Base-by-base conservation (phyloP, 768 basidiomycete genomes). In the Trametes gibbosa region DNA sequence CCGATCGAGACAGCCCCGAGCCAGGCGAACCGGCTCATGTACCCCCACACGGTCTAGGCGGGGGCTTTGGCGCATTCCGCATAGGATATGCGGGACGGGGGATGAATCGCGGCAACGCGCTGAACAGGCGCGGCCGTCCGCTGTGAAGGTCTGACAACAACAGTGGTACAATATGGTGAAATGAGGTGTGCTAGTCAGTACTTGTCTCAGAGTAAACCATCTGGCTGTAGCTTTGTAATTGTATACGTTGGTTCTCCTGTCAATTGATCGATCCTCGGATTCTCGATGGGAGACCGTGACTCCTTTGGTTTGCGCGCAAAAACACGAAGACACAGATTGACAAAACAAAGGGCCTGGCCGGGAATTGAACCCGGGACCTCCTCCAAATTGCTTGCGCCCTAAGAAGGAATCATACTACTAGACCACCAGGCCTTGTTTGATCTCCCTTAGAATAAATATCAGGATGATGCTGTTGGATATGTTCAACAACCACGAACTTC, bases 341-440 rank as follows among this genome's bases (percentile, higher is more conserved):
- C n/a, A 16, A 55, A 35, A 39, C 2, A n/a, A 3, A 49, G 58
- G 52, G 58, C 52, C 52, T 54, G 79, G 81, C 85, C 82, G 85
- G 85, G 86, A 87, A 87, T 88, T 87, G 86, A 89, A 88, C 87
- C 86, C 85, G 81, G 85, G 85, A 87, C 87, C 87, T 88, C 86
- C 86, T 86, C 85, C 82, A 86, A 56, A 46, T 59, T 39, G 35
- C 39, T 58, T 53, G 17, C 56, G 58, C 81, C 80, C 81, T 78
- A 82, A 82, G 79, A 79, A 81, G 79, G 81, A 81, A 81, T 83
- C 81, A 81, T 82, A 79, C 81, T 78, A 81, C 81, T 82, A 82
- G 80, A 81, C 79, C 79, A 81, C 75, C 78, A 80, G 79, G 81
- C 80, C 79, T 24, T 39, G 19, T 32, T 2, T 6, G 12, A 5